phyloP scores from a whole-genome alignment of 768 basidiomycete genomes.

The Xanthoconium purpureum region DNA sequence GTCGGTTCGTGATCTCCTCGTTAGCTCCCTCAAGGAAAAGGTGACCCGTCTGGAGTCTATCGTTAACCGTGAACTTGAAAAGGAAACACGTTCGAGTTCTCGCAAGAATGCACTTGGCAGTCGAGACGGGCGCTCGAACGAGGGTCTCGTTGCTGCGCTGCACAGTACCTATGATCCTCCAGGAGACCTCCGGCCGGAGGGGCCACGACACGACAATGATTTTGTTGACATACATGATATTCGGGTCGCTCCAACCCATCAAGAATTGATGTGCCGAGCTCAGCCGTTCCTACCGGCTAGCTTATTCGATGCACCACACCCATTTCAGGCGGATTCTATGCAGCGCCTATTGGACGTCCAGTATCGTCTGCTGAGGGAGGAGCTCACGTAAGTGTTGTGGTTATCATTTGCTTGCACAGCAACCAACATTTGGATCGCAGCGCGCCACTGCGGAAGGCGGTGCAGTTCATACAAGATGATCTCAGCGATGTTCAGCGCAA shows the following conservation, averaged over 20 bases:
- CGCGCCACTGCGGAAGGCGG: slow-evolving; percentile 50
- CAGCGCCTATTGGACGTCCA: slow-evolving; percentile 68
- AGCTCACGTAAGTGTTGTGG: slow-evolving; percentile 50
- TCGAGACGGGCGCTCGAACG: slow-evolving; percentile 9
- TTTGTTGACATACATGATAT: slow-evolving; percentile 52
- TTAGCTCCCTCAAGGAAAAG: slow-evolving; percentile 29
- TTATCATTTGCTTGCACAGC: neutral
- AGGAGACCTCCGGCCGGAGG: slow-evolving; percentile 45
- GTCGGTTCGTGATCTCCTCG: slow-evolving; percentile 37
- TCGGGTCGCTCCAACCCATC: slow-evolving; percentile 66
- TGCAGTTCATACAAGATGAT: slow-evolving; percentile 50
- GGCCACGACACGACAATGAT: slow-evolving; percentile 71
- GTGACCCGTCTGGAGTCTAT: slow-evolving; percentile 40
- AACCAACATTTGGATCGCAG: slow-evolving; percentile 27
- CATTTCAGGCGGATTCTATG: slow-evolving; percentile 54
- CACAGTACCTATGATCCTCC: slow-evolving; percentile 51
- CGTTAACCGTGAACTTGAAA: slow-evolving; percentile 47
- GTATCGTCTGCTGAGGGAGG: slow-evolving; percentile 72
- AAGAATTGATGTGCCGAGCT: slow-evolving; percentile 51
- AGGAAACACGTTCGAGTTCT: slow-evolving; percentile 26
- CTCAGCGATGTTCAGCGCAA: slow-evolving; percentile 23
- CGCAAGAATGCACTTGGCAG: neutral
- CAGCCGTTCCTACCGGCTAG: slow-evolving; percentile 63
- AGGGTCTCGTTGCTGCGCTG: slow-evolving; percentile 41
- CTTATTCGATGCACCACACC: slow-evolving; percentile 60